Evolutionary conservation across 169 alveolate genomes (phyloP), one percentile per base, ranked within the genome.

Genomic region (Plasmodium fragile): DNA sequence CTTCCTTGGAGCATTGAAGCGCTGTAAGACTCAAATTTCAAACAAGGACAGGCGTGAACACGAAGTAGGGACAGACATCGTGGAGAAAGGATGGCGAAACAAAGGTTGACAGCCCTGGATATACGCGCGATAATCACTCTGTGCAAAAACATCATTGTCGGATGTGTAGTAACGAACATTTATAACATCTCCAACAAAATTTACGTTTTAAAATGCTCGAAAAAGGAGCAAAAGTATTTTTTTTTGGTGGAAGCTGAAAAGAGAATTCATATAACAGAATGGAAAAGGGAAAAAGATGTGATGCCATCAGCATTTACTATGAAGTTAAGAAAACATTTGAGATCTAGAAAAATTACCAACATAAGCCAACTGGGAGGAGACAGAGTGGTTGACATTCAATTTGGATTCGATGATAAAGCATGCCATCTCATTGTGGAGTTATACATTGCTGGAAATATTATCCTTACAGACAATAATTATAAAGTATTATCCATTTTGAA

Each of bases 381-480:
- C 87, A 96, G 99, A 92, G 99, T 98, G 16, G 96, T 98, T 49
- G 99, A 97, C 75, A 94, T 98, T 32, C 96, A 98, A 55, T 98
- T 98, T 92, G 98, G 99, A 72, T 95, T 97, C 79, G 99, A 98
- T 22, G 99, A 98, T 69, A 95, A 97, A 73, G 97, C 97, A 1
- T 95, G 95, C 75, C 99, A 98, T 93, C 83, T 98, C n/a, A 95
- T 98, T 45, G 95, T 98, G 1, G 99, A 98, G 92, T 96, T 98
- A 69, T 98, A 98, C 90, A 97, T 98, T 52, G 96, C 98, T 55
- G 99, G 99, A 69, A 98, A 98, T 94, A 95, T 98, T 28, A 96
- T 98, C 72, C 94, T 98, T 65, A 98, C 99, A n/a, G 99, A 98
- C 89, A 84, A 92, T 71, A 96, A 98, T 45, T 98, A 97, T 83